A percentile compares a stretch with the other conserved stretches of the same genome.
These are phyloP conservation scores for Aegilops umbellulata DNA, from an alignment of 176 grass and related monocot genomes.

Conservation along the genomic window DNA sequence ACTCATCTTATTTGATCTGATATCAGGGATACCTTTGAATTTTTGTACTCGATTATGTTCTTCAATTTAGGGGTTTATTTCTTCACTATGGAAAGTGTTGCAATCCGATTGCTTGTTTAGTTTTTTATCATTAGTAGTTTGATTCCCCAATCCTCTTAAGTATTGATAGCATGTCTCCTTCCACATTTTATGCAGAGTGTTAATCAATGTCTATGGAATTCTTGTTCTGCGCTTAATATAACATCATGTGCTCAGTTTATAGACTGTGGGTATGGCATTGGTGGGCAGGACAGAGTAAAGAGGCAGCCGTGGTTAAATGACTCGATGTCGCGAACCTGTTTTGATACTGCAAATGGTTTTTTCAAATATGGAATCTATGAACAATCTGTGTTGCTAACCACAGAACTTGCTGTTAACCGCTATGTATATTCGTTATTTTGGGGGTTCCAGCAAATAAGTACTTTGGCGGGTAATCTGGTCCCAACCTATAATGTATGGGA, in stretches of 20 bases:
- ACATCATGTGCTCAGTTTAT: slow-evolving; percentile 34
- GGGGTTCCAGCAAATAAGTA: slow-evolving; percentile 99
- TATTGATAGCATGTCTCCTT: slow-evolving; percentile 13
- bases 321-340: slow-evolving; percentile 42
- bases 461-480: slow-evolving; percentile 76
- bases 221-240: slow-evolving; percentile 34
- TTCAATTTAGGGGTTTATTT: neutral
- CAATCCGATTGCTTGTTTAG: neutral
- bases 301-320: slow-evolving; percentile 39
- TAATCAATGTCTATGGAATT: slow-evolving; percentile 65
- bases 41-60: neutral
- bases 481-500: slow-evolving; percentile 91
- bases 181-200: slow-evolving; percentile 62
- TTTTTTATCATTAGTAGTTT: neutral
- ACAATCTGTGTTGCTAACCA: slow-evolving; percentile 63
- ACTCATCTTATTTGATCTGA: neutral
- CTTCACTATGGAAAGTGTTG: neutral
- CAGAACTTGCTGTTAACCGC: slow-evolving; percentile 43
- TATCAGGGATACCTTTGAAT: neutral
- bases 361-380: slow-evolving; percentile 82
- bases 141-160: neutral
- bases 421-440: slow-evolving; percentile 92
- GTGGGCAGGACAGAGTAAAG: neutral
- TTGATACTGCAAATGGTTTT: slow-evolving; percentile 6
- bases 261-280: slow-evolving; percentile 54